phyloP scores from a whole-genome alignment of 1,284 basidiomycete species.

The Trametes versicolor region DNA sequence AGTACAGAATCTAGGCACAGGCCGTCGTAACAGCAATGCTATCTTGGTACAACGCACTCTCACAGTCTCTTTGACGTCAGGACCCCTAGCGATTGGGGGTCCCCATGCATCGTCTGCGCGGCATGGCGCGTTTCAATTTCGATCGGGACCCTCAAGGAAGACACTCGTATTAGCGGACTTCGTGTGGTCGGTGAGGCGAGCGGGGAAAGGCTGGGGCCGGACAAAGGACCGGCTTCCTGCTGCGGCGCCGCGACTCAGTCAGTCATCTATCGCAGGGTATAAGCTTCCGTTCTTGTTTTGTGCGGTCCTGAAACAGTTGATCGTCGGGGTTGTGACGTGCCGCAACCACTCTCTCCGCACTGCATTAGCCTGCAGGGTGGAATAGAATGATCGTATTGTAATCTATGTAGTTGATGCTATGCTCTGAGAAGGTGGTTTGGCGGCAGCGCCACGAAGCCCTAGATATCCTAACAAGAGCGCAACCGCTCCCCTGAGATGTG shows the following conservation, averaged over 20 bases:
- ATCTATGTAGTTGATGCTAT: background rate
- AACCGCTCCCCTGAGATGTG: background rate
- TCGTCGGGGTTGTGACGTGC: background rate
- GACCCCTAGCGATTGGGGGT: background rate
- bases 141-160: conserved; percentile 1
- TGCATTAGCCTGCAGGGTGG: background rate
- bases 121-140: background rate
- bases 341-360: background rate
- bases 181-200: background rate
- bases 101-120: background rate
- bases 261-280: background rate
- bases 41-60: too few relatives aligned
- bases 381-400: background rate
- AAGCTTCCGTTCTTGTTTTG: background rate
- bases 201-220: background rate
- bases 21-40: too few relatives aligned
- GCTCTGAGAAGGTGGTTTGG: background rate
- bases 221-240: background rate
- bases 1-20: background rate
- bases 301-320: background rate
- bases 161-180: background rate
- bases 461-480: background rate
- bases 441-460: background rate
- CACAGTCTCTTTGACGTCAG: background rate
- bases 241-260: background rate